Percentiles rank a stretch among this genome's conserved stretches.
Evolutionary conservation across 2,329 filamentous ascomycete genomes (phyloP).

Genomic region (Beauveria asiatica): DNA sequence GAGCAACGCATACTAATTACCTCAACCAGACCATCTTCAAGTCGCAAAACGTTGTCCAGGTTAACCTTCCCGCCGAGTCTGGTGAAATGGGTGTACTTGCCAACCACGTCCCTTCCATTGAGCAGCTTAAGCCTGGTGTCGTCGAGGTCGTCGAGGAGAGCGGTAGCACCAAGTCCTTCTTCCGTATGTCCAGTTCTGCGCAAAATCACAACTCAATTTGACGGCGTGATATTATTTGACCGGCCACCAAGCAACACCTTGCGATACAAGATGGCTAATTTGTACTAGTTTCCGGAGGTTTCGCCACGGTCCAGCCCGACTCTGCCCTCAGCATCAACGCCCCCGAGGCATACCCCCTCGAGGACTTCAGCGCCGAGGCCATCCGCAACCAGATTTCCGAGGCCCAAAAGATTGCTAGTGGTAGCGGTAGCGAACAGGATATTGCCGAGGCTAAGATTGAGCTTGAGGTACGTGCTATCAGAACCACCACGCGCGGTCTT

Average conservation of each 20-base stretch:
- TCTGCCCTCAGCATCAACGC: constrained; percentile 96
- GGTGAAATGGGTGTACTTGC: constrained; percentile 99
- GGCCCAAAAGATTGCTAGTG: constrained; percentile 88
- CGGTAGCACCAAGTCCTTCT: constrained; percentile 89
- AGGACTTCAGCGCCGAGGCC: constrained; percentile 91
- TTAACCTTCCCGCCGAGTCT: constrained; percentile 96
- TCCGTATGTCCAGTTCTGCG: constrained; percentile 57
- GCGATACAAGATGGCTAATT: constrained; percentile 4
- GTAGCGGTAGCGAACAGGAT: constrained; percentile 89
- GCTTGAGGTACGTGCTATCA: constrained; percentile 64
- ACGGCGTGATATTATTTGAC: not conserved
- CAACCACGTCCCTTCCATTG: constrained; percentile 97
- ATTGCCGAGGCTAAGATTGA: constrained; percentile 99
- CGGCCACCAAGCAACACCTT: not conserved
- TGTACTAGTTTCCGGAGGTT: constrained; percentile 78
- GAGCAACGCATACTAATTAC: constrained; percentile 35
- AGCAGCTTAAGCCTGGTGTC: constrained; percentile 95
- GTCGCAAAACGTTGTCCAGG: constrained; percentile 71
- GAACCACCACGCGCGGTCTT: not conserved
- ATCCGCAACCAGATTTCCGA: constrained; percentile 86
- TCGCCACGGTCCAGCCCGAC: constrained; percentile 93
- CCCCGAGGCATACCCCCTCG: constrained; percentile 86
- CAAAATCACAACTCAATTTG: not conserved
- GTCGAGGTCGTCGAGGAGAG: constrained; percentile 93
- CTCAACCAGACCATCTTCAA: constrained; percentile 60